Base-by-base conservation (phyloP, 352 stramenopile species). In the Phytopythium ostracodes region DNA sequence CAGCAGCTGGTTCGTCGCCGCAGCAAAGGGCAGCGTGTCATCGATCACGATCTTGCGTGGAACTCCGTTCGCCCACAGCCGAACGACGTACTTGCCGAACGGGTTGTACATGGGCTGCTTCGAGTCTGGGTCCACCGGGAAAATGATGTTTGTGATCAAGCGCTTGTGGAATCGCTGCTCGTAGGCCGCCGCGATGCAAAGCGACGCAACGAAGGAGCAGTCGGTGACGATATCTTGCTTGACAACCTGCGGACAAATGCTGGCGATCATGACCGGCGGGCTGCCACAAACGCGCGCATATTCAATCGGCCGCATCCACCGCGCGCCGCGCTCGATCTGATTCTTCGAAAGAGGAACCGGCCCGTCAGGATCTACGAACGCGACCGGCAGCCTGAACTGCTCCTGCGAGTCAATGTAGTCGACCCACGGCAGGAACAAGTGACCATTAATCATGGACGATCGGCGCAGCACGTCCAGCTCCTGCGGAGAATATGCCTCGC, bases 61-160 rank as follows among this genome's bases (percentile, higher is more conserved):
- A 22, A 98, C 87, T 27, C 97, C 97, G 63, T 98, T 98, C 0
- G 97, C 84, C 88, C 93, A 99, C 4, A 99, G 74, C 63, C 98
- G 98, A 1, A 99, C 93, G 43, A 98, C 89, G 64, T 99, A 99
- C 59, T 98, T 98, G 3, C 97, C 97, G 4, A 72, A 73, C 3
- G 92, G 91, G 72, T 98, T 99, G 67, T 90, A 91, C 58, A 85
- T 60, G 14, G 80, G 81, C 47, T 86, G 72, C 18, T 81, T 72
- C 12, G 86, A 85, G 15, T 50, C 58, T 17, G 68, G 65, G 56
- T 98, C 87, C 60, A 98, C 87, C 0, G 97, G 97, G 62, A 96
- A 98, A 29, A 99, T 94, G 64, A 98, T 97, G 56, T 94, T 95
- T n/a, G 92, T 96, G 71, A 98, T 97, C 43, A 98, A 64, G 17